phyloP scores from a whole-genome alignment of 2,329 filamentous ascomycete species.

The Apiospora phragmitis region DNA sequence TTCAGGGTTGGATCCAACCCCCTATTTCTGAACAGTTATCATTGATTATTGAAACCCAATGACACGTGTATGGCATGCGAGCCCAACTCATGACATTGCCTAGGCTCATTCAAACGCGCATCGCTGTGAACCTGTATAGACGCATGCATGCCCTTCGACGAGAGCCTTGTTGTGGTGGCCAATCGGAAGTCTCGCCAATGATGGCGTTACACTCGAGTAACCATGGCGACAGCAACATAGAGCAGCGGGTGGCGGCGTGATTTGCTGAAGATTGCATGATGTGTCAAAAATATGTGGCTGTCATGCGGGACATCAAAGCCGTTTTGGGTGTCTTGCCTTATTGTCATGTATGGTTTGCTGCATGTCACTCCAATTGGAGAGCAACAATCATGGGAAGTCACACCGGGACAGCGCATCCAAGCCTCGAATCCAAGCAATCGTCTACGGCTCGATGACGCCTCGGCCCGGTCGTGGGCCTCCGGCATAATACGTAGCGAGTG shows the following conservation, averaged over 20 bases:
- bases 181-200: background rate
- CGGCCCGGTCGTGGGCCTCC: background rate
- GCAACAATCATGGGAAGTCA: background rate
- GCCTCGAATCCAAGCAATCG: constrained; percentile 3
- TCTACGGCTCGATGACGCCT: background rate
- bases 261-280: background rate
- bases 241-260: background rate
- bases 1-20: background rate
- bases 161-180: background rate
- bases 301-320: background rate
- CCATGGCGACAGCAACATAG: background rate
- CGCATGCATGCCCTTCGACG: background rate
- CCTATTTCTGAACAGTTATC: background rate
- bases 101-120: background rate
- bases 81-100: background rate
- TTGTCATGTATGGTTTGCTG: background rate
- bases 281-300: background rate
- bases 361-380: background rate
- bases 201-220: background rate
- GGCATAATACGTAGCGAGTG: background rate
- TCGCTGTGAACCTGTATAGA: background rate
- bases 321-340: background rate
- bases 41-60: background rate
- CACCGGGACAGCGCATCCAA: constrained; percentile 1
- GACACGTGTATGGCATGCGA: background rate